Percentiles rank a stretch among this genome's conserved stretches.
phyloP scores from a whole-genome alignment of 2,329 filamentous ascomycete genomes.

The Aureobasidium sp. region DNA sequence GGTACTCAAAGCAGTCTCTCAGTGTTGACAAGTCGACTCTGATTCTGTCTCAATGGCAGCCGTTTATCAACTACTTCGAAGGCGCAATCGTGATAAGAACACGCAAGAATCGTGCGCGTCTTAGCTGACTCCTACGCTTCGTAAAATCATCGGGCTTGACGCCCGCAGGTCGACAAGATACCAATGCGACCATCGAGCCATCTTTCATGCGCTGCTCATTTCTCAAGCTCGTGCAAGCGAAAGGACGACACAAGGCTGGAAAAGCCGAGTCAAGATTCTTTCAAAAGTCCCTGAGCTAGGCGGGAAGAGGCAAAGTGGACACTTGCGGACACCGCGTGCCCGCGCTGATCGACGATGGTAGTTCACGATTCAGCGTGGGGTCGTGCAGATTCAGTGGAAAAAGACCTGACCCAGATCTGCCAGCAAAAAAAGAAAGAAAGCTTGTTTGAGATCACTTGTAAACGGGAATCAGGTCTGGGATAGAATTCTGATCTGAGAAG shows the following conservation, averaged over 20 bases:
- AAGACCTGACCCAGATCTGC: background rate
- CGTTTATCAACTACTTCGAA: background rate
- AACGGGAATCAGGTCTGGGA: background rate
- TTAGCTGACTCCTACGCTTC: background rate
- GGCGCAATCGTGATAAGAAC: background rate
- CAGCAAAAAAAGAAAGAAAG: background rate
- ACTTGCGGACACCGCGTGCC: background rate
- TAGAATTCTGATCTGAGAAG: background rate
- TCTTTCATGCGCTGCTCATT: background rate
- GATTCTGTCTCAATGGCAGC: background rate
- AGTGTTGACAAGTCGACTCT: background rate
- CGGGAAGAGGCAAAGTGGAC: background rate
- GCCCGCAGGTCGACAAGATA: background rate
- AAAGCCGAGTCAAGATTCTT: slow-evolving; percentile 5
- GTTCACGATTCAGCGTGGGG: slow-evolving; percentile 4
- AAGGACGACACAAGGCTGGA: background rate
- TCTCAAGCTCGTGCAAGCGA: background rate
- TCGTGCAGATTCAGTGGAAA: background rate
- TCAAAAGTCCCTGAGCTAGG: slow-evolving; percentile 10
- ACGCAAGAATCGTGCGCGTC: background rate
- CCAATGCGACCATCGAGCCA: background rate
- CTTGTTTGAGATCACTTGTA: background rate
- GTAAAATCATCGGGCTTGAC: background rate
- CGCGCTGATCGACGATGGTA: background rate
- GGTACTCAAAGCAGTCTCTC: background rate